These are phyloP conservation scores for Coemansia sp. DNA, from an alignment of 192 early-diverging fungal species.

Conservation along the genomic window DNA sequence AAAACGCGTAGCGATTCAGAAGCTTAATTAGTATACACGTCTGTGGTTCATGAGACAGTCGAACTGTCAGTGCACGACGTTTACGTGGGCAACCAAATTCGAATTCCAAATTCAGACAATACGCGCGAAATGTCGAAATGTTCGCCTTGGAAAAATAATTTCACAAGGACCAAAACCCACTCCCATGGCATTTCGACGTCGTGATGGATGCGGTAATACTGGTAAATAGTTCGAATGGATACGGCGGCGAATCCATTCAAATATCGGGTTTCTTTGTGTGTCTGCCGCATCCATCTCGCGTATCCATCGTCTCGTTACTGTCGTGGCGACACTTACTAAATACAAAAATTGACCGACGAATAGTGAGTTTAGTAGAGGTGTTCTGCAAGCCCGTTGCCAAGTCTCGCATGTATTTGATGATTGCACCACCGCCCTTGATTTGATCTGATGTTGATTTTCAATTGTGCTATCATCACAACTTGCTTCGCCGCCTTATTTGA, in stretches of 20 bases:
- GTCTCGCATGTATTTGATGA: not conserved
- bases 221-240: constrained; percentile 10
- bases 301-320: constrained; percentile 25
- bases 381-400: not conserved
- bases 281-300: constrained; percentile 7
- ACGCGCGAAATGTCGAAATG: not conserved
- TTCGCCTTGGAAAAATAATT: not conserved
- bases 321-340: constrained; percentile 43
- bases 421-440: not conserved
- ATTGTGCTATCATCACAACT: not conserved
- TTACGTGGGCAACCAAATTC: not conserved
- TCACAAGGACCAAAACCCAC: not conserved
- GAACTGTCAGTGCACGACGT: not conserved
- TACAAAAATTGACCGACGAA: constrained; percentile 13
- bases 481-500: not conserved
- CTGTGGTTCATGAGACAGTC: not conserved
- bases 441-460: not conserved
- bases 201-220: not conserved
- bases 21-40: not conserved
- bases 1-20: not conserved
- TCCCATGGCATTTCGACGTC: not conserved
- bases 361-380: constrained; percentile 7
- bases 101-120: not conserved
- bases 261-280: not conserved
- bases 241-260: constrained; percentile 3